Percentiles rank a stretch among this genome's conserved stretches.
phyloP scores from a whole-genome alignment of 179 eudicot species.

The Nepenthes alata region DNA sequence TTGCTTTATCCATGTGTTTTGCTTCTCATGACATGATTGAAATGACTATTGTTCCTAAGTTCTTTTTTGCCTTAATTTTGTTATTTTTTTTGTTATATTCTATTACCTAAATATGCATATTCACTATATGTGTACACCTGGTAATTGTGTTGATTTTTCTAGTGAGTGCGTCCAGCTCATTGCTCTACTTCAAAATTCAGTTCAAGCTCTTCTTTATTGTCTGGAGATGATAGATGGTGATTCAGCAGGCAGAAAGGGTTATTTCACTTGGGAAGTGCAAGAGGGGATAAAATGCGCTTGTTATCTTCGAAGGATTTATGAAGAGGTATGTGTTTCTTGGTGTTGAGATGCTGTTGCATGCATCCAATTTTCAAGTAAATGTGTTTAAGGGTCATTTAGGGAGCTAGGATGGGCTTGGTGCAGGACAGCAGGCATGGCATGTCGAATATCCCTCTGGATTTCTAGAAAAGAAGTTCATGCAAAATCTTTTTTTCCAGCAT shows the following conservation, averaged over 20 bases:
- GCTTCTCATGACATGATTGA: too few species aligned
- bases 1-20: too few species aligned
- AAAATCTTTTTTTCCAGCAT: too few species aligned
- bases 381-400: not conserved
- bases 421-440: too few species aligned
- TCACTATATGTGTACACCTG: not conserved
- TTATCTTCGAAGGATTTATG: slow-evolving; percentile 78
- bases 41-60: too few species aligned
- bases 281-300: slow-evolving; percentile 75
- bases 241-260: slow-evolving; percentile 21
- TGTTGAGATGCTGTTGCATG: too few species aligned
- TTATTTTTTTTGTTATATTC: not conserved
- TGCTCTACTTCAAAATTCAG: slow-evolving; percentile 68
- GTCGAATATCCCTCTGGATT: not conserved
- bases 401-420: not conserved
- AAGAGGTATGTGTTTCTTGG: slow-evolving; percentile 47
- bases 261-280: slow-evolving; percentile 48
- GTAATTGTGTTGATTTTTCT: not conserved
- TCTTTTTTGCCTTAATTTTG: not conserved
- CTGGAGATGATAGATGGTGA: slow-evolving; percentile 46
- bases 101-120: not conserved
- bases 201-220: slow-evolving; percentile 62
- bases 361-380: not conserved
- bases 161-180: slow-evolving; percentile 51
- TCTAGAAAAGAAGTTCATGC: too few species aligned